phyloP scores from a whole-genome alignment of 2,329 filamentous ascomycete genomes.

The Alternaria infectoria region DNA sequence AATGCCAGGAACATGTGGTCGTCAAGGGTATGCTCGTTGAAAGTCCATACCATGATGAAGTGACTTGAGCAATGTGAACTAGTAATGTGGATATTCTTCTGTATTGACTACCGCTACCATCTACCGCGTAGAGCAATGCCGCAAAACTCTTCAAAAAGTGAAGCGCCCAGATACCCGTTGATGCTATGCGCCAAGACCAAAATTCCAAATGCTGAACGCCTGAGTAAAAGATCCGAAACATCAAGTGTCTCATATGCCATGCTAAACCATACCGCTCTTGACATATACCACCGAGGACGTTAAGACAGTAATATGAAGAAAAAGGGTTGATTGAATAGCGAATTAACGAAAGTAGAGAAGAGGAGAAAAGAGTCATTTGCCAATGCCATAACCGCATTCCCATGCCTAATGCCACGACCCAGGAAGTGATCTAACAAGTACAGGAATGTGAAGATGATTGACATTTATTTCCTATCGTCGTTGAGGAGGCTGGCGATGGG shows the following conservation, averaged over 20 bases:
- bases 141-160: neutral
- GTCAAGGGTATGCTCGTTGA: neutral
- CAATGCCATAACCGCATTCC: neutral
- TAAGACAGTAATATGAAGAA: neutral
- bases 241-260: neutral
- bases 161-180: neutral
- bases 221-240: slow-evolving; percentile 2
- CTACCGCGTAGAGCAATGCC: neutral
- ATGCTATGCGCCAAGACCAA: neutral
- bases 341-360: slow-evolving; percentile 35
- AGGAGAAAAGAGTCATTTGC: slow-evolving; percentile 3
- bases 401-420: neutral
- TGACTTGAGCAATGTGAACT: neutral
- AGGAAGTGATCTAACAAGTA: slow-evolving; percentile 6
- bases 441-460: neutral
- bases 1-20: neutral
- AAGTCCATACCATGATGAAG: neutral
- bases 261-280: neutral
- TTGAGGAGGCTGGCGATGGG: slow-evolving; percentile 49
- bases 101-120: neutral
- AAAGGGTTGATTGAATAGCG: slow-evolving; percentile 10
- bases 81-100: neutral
- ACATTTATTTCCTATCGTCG: slow-evolving; percentile 42
- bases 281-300: neutral
- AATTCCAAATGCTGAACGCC: neutral